Percentiles rank a stretch among this genome's conserved stretches.
phyloP scores from a whole-genome alignment of 2,329 filamentous ascomycete genomes.

The Lasiodiplodia theobromae region DNA sequence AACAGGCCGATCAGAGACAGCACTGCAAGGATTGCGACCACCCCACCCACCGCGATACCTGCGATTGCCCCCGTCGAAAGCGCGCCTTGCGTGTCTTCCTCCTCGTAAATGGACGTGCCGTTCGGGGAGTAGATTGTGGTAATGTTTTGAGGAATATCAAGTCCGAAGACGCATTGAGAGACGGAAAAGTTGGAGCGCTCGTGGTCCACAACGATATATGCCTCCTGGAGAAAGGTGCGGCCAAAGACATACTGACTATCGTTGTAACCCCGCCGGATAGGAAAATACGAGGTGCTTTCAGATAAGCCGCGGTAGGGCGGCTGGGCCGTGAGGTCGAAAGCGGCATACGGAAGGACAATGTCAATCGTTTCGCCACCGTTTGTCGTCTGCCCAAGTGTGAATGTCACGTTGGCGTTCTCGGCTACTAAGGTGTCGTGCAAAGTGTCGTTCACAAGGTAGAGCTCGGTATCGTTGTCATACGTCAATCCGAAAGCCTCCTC shows the following conservation, averaged over 20 bases:
- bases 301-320: constrained; percentile 62
- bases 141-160: constrained; percentile 39
- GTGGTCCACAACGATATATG: constrained; percentile 60
- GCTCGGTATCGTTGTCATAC: constrained; percentile 43
- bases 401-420: constrained; percentile 51
- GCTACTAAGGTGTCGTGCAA: constrained; percentile 40
- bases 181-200: constrained; percentile 56
- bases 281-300: constrained; percentile 71
- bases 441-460: constrained; percentile 49
- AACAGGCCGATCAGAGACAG: constrained; percentile 41
- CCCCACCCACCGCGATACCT: constrained; percentile 53
- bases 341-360: constrained; percentile 57
- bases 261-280: constrained; percentile 64
- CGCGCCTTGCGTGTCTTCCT: not conserved
- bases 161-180: constrained; percentile 47
- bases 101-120: not conserved
- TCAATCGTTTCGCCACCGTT: constrained; percentile 47
- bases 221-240: constrained; percentile 73
- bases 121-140: constrained; percentile 43
- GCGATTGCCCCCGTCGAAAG: constrained; percentile 48
- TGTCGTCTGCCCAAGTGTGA: constrained; percentile 49
- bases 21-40: constrained; percentile 43
- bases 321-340: constrained; percentile 56
- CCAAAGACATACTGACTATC: constrained; percentile 68
- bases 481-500: constrained; percentile 47